A percentile compares a stretch with the other conserved stretches of the same genome.
phyloP scores from a whole-genome alignment of 352 stramenopile species.

The Globisporangium yorkense region DNA sequence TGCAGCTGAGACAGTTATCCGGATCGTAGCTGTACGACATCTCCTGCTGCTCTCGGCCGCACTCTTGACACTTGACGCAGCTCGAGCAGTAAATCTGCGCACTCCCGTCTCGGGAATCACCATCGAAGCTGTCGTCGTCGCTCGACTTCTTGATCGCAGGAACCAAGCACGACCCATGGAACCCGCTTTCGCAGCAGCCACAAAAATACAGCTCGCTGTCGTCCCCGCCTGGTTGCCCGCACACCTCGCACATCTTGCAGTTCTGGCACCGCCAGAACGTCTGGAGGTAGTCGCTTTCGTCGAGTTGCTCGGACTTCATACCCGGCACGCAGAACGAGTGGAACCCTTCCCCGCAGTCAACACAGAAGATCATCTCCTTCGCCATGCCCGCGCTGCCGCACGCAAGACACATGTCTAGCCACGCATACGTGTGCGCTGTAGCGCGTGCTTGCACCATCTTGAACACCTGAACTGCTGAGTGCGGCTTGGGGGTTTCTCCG shows the following conservation, averaged over 20 bases:
- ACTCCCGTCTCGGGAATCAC: background rate
- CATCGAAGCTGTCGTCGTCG: background rate
- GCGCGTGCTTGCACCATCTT: constrained; percentile 68
- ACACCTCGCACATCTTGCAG: constrained; percentile 96
- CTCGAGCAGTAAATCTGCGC: constrained; percentile 50
- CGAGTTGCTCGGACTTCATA: constrained; percentile 25
- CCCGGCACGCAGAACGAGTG: constrained; percentile 89
- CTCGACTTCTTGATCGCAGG: constrained; percentile 26
- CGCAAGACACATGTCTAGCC: constrained; percentile 89
- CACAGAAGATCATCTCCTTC: constrained; percentile 90
- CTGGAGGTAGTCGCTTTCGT: constrained; percentile 45
- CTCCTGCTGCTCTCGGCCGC: constrained; percentile 32
- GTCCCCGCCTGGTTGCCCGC: constrained; percentile 45
- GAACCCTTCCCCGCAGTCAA: constrained; percentile 95
- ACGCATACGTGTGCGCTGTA: constrained; percentile 83
- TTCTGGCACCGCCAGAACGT: constrained; percentile 92
- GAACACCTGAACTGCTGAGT: constrained; percentile 64
- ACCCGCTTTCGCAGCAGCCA: constrained; percentile 46
- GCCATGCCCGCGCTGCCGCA: constrained; percentile 85
- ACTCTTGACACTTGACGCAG: constrained; percentile 63
- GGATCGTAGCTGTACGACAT: constrained; percentile 62
- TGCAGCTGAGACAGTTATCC: constrained; percentile 52
- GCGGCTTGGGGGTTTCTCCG: constrained; percentile 35
- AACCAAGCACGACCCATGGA: constrained; percentile 43
- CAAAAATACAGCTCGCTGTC: constrained; percentile 26